phyloP scores from a whole-genome alignment of 2,329 filamentous ascomycete species.

The Fusarium chuoi region DNA sequence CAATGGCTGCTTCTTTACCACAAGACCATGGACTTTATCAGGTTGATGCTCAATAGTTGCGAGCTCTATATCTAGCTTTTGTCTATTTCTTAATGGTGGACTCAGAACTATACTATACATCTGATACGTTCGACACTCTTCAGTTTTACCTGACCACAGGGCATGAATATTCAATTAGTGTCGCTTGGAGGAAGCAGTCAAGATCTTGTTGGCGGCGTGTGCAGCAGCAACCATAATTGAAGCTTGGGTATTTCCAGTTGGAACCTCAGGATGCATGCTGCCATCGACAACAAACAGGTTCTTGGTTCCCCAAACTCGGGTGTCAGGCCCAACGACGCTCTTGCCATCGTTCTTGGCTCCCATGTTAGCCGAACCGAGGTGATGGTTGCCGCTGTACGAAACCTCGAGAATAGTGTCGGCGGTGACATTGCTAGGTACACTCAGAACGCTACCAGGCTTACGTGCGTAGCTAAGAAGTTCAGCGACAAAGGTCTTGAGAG shows the following conservation, averaged over 20 bases:
- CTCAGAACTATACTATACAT: neutral
- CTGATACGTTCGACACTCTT: neutral
- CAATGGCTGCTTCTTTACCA: neutral
- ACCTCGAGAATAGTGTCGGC: constrained; percentile 40
- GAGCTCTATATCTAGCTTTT: neutral
- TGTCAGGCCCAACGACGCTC: constrained; percentile 47
- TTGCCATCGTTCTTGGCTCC: constrained; percentile 45
- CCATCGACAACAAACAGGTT: constrained; percentile 47
- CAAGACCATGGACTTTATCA: neutral
- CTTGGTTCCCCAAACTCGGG: constrained; percentile 47
- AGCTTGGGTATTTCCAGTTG: constrained; percentile 43
- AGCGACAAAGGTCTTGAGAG: constrained; percentile 41
- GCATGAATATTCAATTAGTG: neutral
- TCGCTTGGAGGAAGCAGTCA: neutral
- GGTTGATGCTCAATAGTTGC: neutral
- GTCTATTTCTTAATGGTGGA: neutral
- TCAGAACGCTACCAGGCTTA: constrained; percentile 34
- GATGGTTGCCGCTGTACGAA: constrained; percentile 44
- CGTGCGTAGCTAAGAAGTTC: constrained; percentile 42
- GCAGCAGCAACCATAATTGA: constrained; percentile 44
- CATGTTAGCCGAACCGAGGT: constrained; percentile 47
- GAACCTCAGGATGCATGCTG: constrained; percentile 47
- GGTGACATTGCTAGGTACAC: constrained; percentile 35
- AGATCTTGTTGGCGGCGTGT: constrained; percentile 39
- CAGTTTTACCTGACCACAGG: neutral